Conservation (phyloP, 768 basidiomycete genomes). For the Macrolepiota dolichaula region DNA sequence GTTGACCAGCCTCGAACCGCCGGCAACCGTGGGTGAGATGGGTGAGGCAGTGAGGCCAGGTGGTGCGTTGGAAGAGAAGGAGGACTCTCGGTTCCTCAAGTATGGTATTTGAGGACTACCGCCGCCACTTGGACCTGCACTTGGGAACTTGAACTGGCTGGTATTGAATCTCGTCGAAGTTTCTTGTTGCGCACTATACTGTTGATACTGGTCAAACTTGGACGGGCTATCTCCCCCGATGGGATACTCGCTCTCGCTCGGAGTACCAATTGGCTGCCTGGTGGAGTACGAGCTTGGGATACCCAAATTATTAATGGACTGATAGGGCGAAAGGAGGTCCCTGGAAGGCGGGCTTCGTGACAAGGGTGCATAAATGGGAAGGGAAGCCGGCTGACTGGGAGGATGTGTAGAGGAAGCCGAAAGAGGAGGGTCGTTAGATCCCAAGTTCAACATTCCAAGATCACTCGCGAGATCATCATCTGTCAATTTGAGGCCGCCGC, state of each 20-base stretch:
- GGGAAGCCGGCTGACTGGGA: constrained; percentile 68
- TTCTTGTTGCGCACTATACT: constrained; percentile 26
- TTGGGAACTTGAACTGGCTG: constrained; percentile 59
- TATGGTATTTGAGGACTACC: constrained; percentile 12
- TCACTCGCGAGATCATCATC: constrained; percentile 82
- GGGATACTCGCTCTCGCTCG: constrained; percentile 59
- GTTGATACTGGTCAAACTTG: constrained; percentile 19
- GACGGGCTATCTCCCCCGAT: constrained; percentile 41
- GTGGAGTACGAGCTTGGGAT: constrained; percentile 49
- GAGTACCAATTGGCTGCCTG: constrained; percentile 53
- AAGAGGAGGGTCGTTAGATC: constrained; percentile 35
- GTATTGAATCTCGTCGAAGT: constrained; percentile 62
- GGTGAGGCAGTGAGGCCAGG: constrained; percentile 38
- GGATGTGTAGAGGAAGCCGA: constrained; percentile 43
- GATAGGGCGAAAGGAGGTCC: constrained; percentile 52
- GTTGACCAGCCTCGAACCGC: constrained; percentile 32
- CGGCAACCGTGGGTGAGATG: constrained; percentile 43
- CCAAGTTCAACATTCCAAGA: constrained; percentile 60
- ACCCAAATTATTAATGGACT: constrained; percentile 53
- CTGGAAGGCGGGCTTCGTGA: constrained; percentile 59
- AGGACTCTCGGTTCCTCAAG: constrained; percentile 16
- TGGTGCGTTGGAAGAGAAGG: constrained; percentile 1
- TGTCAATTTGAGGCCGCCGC: constrained; percentile 63
- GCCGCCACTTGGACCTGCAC: constrained; percentile 10
- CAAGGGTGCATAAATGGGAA: constrained; percentile 71